Base-by-base conservation (phyloP, 495 filamentous ascomycete genomes). In the Neurospora sp. region DNA sequence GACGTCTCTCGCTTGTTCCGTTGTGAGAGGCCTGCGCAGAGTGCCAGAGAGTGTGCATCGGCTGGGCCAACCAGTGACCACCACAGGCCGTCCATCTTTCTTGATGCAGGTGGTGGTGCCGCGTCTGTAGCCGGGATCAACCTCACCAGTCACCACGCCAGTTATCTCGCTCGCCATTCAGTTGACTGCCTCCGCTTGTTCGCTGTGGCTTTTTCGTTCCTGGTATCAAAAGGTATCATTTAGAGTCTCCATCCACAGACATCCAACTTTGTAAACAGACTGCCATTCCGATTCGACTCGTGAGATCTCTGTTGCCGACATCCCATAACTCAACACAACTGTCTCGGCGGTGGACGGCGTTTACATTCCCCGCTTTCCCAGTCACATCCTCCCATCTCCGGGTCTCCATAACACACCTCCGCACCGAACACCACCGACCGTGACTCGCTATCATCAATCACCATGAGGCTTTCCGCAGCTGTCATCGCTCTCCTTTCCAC, bases 381-480 rank as follows among this genome's bases (percentile, higher is more conserved):
- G 11, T 27, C 48, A 59, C 11, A 27, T 59, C 44, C 44, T 14
- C 11, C 23, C 27, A 1, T 37, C 23, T 66, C 54, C 27, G 27
- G 14, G 27, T 66, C 54, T 66, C 54, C 27, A 66, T 66, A 66
- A 35, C 54, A 18, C 27, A 66, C 7, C 14, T 66, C 27, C 27
- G 27, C 54, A 18, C 54, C 54, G 54, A 66, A 66, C 12, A 66
- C 54, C 12, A 62, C 54, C 54, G 54, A 66, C 14, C 54, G 54
- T 35, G 54, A 35, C 18, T 66, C 54, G 54, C 27, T 72, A 74
- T 54, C 71, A 39, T 39, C 73, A 75, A 42, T 20, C 75, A 73
- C 76, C 73, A 86, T 86, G 84, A 82, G 78, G 77, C 77, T 84
- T 78, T 81, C 84, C 75, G 77, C 82, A n/a, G 70, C 80, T 70